These are phyloP conservation scores for Saxophila tyrrhenica DNA, from an alignment of 495 filamentous ascomycete genomes.

Conservation along the genomic window DNA sequence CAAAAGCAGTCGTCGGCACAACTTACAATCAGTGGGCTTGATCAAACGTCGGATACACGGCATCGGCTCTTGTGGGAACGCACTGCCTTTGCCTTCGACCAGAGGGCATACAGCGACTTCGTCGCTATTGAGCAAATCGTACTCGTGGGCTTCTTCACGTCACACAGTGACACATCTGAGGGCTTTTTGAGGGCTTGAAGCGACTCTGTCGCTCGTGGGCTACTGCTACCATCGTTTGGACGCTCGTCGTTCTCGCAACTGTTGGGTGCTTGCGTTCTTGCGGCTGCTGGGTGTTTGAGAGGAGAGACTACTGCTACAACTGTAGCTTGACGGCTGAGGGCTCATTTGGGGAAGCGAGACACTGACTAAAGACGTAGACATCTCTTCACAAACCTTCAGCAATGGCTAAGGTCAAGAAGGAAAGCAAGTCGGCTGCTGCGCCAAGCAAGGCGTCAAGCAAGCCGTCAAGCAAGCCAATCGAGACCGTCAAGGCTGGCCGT, in stretches of 20 bases:
- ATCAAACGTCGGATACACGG: conserved; percentile 7
- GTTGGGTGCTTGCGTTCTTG: conserved; percentile 16
- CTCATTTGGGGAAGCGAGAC: conserved; percentile 1
- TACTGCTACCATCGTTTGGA: conserved; percentile 11
- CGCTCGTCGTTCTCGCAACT: conserved; percentile 8
- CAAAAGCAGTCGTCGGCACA: background rate
- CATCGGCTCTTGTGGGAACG: conserved; percentile 33
- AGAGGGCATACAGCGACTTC: conserved; percentile 6
- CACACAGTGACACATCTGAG: conserved; percentile 15
- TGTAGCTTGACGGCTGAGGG: background rate
- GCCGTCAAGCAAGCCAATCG: conserved; percentile 5
- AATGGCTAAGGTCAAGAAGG: conserved; percentile 40
- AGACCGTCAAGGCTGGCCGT: conserved; percentile 37
- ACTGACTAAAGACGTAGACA: conserved; percentile 17
- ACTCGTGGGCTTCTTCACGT: conserved; percentile 25
- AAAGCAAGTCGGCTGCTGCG: conserved; percentile 34
- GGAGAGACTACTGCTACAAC: conserved; percentile 15
- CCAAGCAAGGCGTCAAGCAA: background rate
- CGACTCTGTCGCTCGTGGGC: conserved; percentile 19
- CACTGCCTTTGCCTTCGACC: conserved; percentile 25
- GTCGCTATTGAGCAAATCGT: conserved; percentile 12
- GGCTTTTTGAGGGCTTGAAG: conserved; percentile 27
- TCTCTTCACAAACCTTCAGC: conserved; percentile 17
- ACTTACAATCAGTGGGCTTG: background rate
- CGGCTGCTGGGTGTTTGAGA: conserved; percentile 22